Evolutionary conservation across 768 basidiomycete species (phyloP), one percentile per base, ranked within the genome.

Genomic region (Calocybe cyanea): DNA sequence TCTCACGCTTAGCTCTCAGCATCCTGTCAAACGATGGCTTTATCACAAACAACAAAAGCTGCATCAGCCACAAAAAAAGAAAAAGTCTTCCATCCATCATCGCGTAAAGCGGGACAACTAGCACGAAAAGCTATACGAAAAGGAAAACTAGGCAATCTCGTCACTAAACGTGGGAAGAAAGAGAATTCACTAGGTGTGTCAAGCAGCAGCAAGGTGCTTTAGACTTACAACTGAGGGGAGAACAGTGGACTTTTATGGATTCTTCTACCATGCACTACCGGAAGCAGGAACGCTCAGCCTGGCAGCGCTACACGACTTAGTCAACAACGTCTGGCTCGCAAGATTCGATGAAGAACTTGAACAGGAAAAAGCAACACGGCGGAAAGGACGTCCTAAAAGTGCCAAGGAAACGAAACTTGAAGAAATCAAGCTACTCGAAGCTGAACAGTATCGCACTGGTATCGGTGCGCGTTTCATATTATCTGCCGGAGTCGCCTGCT

Each of bases 21-120:
- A 28, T 19, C 20, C 38, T 19, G 35, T 48, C 35, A n/a, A n/a
- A 46, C 46, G 9, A 73, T 74, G 71, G 63, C 71, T 7, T 69
- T 73, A 20, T 58, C 73, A 48, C 59, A 63, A 50, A 57, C 72
- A 46, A 58, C 64, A 31, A 70, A 73, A 52, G 44, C 57, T 8
- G 28, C 46, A 46, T 56, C 32, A 20, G 55, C 56, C 34, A 47
- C 53, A 24, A 87, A 81, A 63, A 87, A 81, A 65, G 87, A 88
- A 58, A 92, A 92, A 56, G 54, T 91, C 8, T 85, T 84, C 51
- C 90, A 92, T 59, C 90, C 90, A 3, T 72, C 83, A 38, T 92
- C 90, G 17, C 75, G 90, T 50, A 92, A 92, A 66, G 90, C 90
- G 2, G 80, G 73, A 10, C 88, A 91, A 57, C 71, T 90, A 11